Percentiles rank a stretch among this genome's conserved stretches.
phyloP scores from a whole-genome alignment of 2,329 filamentous ascomycete species.

The Chalaropsis thielavioides region DNA sequence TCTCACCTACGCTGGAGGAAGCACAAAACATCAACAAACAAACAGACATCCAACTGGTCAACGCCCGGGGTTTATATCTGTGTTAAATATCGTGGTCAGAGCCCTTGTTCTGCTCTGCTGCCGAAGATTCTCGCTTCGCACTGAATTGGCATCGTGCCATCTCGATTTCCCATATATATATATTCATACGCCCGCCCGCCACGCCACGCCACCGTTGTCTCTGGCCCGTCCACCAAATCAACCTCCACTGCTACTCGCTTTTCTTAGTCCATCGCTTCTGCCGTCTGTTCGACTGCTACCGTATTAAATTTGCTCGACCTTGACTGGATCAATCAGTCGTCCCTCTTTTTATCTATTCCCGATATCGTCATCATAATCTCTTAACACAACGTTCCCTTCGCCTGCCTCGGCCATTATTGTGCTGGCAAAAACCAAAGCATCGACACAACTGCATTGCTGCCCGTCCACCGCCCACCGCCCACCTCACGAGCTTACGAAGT shows the following conservation, averaged over 20 bases:
- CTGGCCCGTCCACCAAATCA: background rate
- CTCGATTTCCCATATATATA: no score
- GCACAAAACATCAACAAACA: background rate
- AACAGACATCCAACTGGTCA: background rate
- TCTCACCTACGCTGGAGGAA: background rate
- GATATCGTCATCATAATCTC: background rate
- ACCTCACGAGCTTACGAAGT: background rate
- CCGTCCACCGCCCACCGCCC: background rate
- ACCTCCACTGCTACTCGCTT: background rate
- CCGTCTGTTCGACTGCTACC: background rate
- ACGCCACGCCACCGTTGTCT: no score
- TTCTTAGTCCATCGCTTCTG: background rate
- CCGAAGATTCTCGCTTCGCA: background rate
- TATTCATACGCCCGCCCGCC: no score
- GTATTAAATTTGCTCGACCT: background rate
- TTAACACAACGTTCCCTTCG: background rate
- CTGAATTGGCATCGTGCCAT: background rate
- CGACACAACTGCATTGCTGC: conserved; percentile 2
- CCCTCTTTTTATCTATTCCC: background rate
- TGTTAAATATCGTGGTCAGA: background rate
- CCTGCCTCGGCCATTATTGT: background rate
- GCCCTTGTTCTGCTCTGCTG: background rate
- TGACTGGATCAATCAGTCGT: background rate
- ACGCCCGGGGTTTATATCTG: background rate
- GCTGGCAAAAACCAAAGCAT: background rate